Base-by-base conservation (phyloP, 129 eudicot genomes). In the Apium graveolens region DNA sequence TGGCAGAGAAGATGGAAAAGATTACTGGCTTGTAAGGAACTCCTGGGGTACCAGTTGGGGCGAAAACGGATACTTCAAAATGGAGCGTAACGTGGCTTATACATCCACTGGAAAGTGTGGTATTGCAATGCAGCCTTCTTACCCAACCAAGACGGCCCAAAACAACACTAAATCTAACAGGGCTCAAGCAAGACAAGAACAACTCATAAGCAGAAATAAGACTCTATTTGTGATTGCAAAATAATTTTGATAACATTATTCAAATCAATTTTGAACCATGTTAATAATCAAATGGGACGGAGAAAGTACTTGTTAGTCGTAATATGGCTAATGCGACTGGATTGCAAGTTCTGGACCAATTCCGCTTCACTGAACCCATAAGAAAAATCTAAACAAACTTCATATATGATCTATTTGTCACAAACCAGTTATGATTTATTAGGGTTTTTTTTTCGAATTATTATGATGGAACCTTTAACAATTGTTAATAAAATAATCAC, bases 11-110 rank as follows among this genome's bases (percentile, higher is more conserved):
- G 80, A 88, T 17, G 96, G 96, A 0, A 74, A 79, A 57, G 97
- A 88, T 69, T 91, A 91, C 73, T 94, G 98, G 98, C 82, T 85
- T 7, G 98, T 94, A 51, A 84, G 96, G 84, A 94, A 94, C 84
- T 94, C 98, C 38, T 94, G 98, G 97, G 98, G 98, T 18, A 79
- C 85, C 6, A 10, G 66, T 4, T 94, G 98, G 98, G 98, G 97
- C 0, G 98, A 94, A 63, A 77, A 85, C 0, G 98, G 98, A 14
- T 90, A 94, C 89, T 48, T 91, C 27, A 90, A 86, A 62, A 79
- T 94, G 86, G 91, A 90, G 76, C 91, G 96, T 45, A 91, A 91
- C 26, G 78, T 83, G 73, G 62, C 18, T 20, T 76, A 73, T 55
- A 46, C 79, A 20, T n/a, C 35, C 20, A 63, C 84, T 1, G 98